Base-by-base conservation (phyloP, 768 basidiomycete genomes). In the Leccinum disarticulatum region DNA sequence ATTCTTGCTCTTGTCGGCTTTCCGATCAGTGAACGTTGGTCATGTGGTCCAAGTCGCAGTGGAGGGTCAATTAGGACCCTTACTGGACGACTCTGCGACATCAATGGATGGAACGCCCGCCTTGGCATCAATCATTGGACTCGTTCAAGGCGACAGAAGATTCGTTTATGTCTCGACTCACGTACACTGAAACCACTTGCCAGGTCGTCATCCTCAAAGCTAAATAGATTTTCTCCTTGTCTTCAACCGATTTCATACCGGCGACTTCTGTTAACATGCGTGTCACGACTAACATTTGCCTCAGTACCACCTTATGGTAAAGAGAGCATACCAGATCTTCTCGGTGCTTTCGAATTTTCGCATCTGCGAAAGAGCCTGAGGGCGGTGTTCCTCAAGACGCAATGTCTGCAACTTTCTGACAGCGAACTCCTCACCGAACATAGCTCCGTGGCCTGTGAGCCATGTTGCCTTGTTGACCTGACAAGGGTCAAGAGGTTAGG, bases 331-430 rank as follows among this genome's bases (percentile, higher is more conserved):
- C 68, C 77, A 54, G 78, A 81, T n/a, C 77, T 93, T 17, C 78
- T 84, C 57, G 90, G 88, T 61, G 82, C 93, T 27, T 93, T 93
- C 79, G 90, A 92, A 66, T 67, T 89, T 14, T 15, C 72, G 0
- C 88, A 92, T 71, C 76, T 93, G 15, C 73, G 72, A 2, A 66
- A 70, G n/a, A n/a, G n/a, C n/a, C n/a, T n/a, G 11, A 66, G 73
- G 38, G 78, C 79, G 0, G 41, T 80, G 4, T 85, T 91, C 65
- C 74, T 93, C 8, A 73, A 89, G 66, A 90, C 80, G 0, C 91
- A 93, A 74, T 93, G 91, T 91, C 70, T 67, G 83, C 69, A 46
- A 33, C 33, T 3, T 31, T 53, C 36, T 76, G 70, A 80, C 25
- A 68, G 73, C 4, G 73, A 82, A 64, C 83, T 93, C 35, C 68